Evolutionary conservation across 768 basidiomycete species (phyloP).

Genomic region (Butyriboletus loyo): DNA sequence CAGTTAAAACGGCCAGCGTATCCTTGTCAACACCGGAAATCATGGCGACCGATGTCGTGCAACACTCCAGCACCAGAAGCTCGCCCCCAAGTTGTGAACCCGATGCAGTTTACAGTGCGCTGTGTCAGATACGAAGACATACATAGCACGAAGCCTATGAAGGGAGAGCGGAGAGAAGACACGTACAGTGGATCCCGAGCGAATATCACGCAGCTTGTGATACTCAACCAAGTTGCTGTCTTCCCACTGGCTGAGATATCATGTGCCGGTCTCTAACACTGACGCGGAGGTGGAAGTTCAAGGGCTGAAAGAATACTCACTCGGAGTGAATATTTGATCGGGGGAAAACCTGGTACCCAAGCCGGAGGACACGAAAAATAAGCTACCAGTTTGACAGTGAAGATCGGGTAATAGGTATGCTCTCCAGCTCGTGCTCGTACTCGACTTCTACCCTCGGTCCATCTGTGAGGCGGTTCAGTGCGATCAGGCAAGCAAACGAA

Average conservation of each 20-base stretch:
- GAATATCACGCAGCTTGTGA: not conserved
- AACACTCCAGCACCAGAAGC: not conserved
- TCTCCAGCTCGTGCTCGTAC: slow-evolving; percentile 92
- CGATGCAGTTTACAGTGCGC: not conserved
- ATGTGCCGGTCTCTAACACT: not conserved
- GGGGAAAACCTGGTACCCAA: not conserved
- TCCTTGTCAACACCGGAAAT: not conserved
- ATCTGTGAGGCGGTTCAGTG: slow-evolving; percentile 37
- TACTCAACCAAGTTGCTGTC: not conserved
- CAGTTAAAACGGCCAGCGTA: too few species aligned
- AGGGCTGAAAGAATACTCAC: not conserved
- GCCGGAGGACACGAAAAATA: not conserved
- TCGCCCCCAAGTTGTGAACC: not conserved
- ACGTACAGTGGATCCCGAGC: not conserved
- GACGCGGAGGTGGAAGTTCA: too few species aligned
- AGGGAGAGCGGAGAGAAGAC: not conserved
- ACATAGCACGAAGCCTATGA: not conserved
- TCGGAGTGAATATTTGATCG: not conserved
- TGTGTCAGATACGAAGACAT: not conserved
- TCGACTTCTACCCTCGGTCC: slow-evolving; percentile 90
- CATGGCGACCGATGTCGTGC: not conserved
- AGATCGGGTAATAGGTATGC: slow-evolving; percentile 51
- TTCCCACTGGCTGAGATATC: not conserved
- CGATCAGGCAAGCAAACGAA: not conserved
- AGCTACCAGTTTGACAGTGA: slow-evolving; percentile 54